Evolutionary conservation across 257 asterid species (phyloP).

Genomic region (Gynochthodes officinalis): DNA sequence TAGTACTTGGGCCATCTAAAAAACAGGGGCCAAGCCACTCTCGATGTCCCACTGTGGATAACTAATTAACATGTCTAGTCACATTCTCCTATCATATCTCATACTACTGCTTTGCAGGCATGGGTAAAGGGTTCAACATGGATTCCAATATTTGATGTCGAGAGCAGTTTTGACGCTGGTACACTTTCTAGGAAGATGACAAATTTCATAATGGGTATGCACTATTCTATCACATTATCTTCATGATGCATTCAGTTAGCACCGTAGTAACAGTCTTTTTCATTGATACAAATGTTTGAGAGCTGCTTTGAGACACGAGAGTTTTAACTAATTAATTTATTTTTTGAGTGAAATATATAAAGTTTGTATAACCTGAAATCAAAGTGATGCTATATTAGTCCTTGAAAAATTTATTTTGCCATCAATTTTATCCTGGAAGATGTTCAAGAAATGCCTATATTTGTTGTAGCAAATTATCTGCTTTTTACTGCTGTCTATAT

Average conservation of each 20-base stretch:
- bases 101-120: conserved; percentile 55
- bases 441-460: background rate
- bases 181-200: conserved; percentile 65
- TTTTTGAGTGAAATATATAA: background rate
- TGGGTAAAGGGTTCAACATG: conserved; percentile 90
- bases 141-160: conserved; percentile 89
- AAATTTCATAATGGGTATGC: conserved; percentile 77
- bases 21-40: background rate
- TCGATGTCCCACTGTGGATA: background rate
- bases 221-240: background rate
- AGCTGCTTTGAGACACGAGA: background rate
- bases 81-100: conserved; percentile 6
- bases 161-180: conserved; percentile 56
- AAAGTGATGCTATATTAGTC: background rate
- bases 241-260: background rate
- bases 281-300: background rate
- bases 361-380: background rate
- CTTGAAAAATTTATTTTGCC: background rate
- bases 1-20: background rate
- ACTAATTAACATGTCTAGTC: background rate
- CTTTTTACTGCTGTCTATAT: background rate
- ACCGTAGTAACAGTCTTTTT: background rate
- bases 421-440: background rate
- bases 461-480: background rate
- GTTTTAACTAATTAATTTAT: too few species aligned